A percentile compares a stretch with the other conserved stretches of the same genome.
Conservation (phyloP, 148 eudicot species). For the Fagopyrum tataricum region DNA sequence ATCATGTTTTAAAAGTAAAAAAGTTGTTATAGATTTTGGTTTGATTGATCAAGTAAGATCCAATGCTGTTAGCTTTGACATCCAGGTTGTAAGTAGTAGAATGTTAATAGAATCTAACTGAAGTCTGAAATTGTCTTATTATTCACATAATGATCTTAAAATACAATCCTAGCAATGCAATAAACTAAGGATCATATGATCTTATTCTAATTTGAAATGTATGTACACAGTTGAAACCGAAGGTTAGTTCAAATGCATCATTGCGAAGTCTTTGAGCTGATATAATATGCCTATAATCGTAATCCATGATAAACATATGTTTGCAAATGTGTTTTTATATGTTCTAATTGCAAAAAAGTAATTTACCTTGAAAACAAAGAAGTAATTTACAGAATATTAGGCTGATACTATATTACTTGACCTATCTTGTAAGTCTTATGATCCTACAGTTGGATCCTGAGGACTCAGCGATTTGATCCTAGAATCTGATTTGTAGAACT, state of each 20-base stretch:
- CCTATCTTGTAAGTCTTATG: neutral
- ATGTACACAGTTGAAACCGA: neutral
- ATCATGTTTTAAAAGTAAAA: neutral
- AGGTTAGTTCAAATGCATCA: neutral
- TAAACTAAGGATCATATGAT: neutral
- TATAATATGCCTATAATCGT: neutral
- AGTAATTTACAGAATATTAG: neutral
- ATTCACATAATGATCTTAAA: neutral
- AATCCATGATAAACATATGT: neutral
- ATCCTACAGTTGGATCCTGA: neutral
- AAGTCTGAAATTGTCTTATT: neutral
- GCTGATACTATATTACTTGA: neutral
- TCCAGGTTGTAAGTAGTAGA: neutral
- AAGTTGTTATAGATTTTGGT: neutral
- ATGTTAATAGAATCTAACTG: neutral
- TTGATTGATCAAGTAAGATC: neutral
- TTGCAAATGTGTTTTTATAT: neutral
- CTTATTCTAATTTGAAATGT: neutral
- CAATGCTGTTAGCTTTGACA: neutral
- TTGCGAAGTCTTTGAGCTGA: neutral
- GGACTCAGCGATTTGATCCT: neutral
- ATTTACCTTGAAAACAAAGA: neutral
- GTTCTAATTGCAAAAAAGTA: neutral
- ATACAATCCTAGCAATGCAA: neutral
- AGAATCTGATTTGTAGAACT: neutral